Percentiles rank a stretch among this genome's conserved stretches.
phyloP scores from a whole-genome alignment of 192 early-diverging fungal genomes.

The Dimargaris xerosporica region DNA sequence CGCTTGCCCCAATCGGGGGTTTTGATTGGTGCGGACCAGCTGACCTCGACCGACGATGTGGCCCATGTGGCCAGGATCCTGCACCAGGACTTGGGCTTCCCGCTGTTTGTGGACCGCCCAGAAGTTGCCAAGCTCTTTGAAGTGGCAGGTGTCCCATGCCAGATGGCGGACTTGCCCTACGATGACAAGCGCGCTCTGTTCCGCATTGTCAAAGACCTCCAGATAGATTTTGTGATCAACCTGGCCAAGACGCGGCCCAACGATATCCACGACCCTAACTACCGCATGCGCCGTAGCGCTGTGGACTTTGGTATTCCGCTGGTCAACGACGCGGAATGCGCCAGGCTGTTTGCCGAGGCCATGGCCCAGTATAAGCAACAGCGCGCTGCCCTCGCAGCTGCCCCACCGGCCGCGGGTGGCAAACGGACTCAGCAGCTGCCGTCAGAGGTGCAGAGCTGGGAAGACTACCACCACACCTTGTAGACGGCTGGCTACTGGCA shows the following conservation, averaged over 20 bases:
- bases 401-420: neutral
- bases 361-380: constrained; percentile 29
- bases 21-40: constrained; percentile 50
- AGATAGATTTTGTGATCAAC: constrained; percentile 58
- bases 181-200: constrained; percentile 35
- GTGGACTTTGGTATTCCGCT: constrained; percentile 94
- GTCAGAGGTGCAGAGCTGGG: neutral
- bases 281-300: constrained; percentile 80
- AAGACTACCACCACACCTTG: constrained; percentile 1
- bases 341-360: constrained; percentile 83
- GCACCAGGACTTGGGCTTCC: constrained; percentile 39
- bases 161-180: constrained; percentile 32
- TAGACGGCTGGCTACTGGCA: too few relatives aligned
- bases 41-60: constrained; percentile 55
- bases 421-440: neutral
- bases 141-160: constrained; percentile 16
- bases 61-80: constrained; percentile 52
- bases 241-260: constrained; percentile 47
- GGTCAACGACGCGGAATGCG: constrained; percentile 89
- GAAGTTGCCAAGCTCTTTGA: constrained; percentile 35
- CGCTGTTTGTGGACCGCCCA: constrained; percentile 50
- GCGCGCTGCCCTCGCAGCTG: neutral
- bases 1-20: constrained; percentile 58
- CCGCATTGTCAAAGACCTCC: constrained; percentile 39
- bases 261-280: constrained; percentile 43